These are phyloP conservation scores for Dalbergia cochinchinensis DNA, from an alignment of 306 rosid genomes.

Conservation along the genomic window DNA sequence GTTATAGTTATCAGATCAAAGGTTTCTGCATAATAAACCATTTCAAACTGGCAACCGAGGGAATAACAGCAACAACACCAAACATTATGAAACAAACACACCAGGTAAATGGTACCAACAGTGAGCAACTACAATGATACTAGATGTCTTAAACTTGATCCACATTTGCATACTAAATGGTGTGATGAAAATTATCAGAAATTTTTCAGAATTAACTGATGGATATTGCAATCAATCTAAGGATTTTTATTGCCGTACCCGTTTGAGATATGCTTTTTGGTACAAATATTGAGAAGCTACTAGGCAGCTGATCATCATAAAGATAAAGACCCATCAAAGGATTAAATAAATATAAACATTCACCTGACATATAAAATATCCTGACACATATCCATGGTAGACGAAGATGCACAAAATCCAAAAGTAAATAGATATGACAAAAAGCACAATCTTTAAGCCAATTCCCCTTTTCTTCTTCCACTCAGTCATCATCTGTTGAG, in stretches of 20 bases:
- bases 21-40: not conserved
- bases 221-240: constrained; percentile 9
- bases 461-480: constrained; percentile 50
- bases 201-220: not conserved
- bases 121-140: not conserved
- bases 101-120: not conserved
- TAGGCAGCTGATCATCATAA: constrained; percentile 4
- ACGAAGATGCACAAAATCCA: constrained; percentile 47
- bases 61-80: not conserved
- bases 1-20: not conserved
- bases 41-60: not conserved
- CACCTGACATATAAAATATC: constrained; percentile 44
- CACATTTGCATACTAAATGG: not conserved
- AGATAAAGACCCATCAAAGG: constrained; percentile 26
- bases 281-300: constrained; percentile 13
- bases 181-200: not conserved
- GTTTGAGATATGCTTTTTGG: not conserved
- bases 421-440: constrained; percentile 59
- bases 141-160: not conserved
- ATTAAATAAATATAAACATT: constrained; percentile 36
- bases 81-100: constrained; percentile 1
- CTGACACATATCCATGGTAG: constrained; percentile 47
- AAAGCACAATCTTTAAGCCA: constrained; percentile 61
- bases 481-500: constrained; percentile 55
- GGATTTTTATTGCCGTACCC: not conserved